Base-by-base conservation (phyloP, 1,284 basidiomycete species). In the Ustilago trichophora region DNA sequence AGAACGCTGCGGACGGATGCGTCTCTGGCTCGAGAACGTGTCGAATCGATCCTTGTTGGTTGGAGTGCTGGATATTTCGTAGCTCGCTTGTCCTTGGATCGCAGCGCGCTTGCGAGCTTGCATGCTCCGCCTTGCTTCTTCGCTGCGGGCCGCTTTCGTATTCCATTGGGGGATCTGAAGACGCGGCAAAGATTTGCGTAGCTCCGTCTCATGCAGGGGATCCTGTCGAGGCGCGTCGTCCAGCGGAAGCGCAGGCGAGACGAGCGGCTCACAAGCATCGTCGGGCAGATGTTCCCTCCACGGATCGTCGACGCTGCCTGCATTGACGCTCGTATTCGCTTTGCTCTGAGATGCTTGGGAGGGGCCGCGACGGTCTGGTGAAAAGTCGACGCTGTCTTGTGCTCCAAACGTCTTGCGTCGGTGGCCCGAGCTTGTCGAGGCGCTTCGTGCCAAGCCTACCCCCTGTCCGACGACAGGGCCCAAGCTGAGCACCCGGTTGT, bases 261-360 rank as follows among this genome's bases (percentile, higher is more conserved):
- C 19, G 29, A 72, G 56, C n/a, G 59, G 55, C 40, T 60, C 74
- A 35, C 74, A 75, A 1, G 49, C 70, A 35, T 76, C 74, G 11
- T 29, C 50, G 3, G 60, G 53, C 1, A 48, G 29, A 22, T 76
- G 74, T 33, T 76, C 74, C 18, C 70, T 45, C 74, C 74, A 76
- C 1, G 74, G 74, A 32, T 76, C 74, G 12, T 68, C 73, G 18
- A 74, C 45, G 33, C 37, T 65, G 18, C 52, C 71, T 3, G 60
- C 63, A 3, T 49, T 42, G 5, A 68, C 57, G 25, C 58, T 21
- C 12, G 40, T 43, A n/a, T 16, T 24, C 6, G 41, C 21, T 8
- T 16, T 35, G 21, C 22, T 46, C 6, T 34, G 37, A 3, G 47
- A 47, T 24, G 31, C 31, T 18, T 42, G 38, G 8, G 27, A 13